Evolutionary conservation across 495 filamentous ascomycete genomes (phyloP), one percentile per base, ranked within the genome.

Genomic region (Opeltia flavorubescens): DNA sequence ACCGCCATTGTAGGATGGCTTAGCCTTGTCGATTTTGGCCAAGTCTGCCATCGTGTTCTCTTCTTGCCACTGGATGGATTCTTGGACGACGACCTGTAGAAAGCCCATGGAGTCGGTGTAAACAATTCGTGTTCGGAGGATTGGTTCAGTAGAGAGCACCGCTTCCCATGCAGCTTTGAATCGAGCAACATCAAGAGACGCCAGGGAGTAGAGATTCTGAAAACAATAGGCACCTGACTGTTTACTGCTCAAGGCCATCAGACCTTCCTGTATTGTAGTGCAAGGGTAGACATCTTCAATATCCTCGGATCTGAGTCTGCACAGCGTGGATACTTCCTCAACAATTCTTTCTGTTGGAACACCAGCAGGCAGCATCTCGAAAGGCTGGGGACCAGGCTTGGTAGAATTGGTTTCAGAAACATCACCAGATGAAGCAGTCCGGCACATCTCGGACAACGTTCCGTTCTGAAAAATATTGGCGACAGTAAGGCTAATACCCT

Each of bases 261-360:
- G 62, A 17, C 67, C 74, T 46, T 77, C 73, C 39, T 74, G 68
- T 1, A 76, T 50, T 5, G 72, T 63, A 49, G 60, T 80, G 57
- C 75, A 80, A 1, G 76, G 77, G 49, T 80, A 81, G 24, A 78
- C 24, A 31, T 47, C 73, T 41, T 72, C 66, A 21, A 80, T 57
- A 0, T 13, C 34, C 9, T 50, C 47, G 5, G 47, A 36, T 2
- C 60, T 34, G 20, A 62, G 47, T 11, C 48, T 43, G 26, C 54
- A 60, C 12, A 51, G 17, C 1, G 18, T 30, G 4, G 59, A 42
- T 8, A 52, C 50, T 28, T 58, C 46, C n/a, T 42, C 25, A 23
- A 51, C 15, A 15, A 51, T 29, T 12, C 41, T 34, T 5, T 34
- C 44, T 2, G 28, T 26, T 11, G 48, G 34, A 9, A 48, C 28